phyloP scores from a whole-genome alignment of 306 rosid species.

The Ammopiptanthus mongolicus region DNA sequence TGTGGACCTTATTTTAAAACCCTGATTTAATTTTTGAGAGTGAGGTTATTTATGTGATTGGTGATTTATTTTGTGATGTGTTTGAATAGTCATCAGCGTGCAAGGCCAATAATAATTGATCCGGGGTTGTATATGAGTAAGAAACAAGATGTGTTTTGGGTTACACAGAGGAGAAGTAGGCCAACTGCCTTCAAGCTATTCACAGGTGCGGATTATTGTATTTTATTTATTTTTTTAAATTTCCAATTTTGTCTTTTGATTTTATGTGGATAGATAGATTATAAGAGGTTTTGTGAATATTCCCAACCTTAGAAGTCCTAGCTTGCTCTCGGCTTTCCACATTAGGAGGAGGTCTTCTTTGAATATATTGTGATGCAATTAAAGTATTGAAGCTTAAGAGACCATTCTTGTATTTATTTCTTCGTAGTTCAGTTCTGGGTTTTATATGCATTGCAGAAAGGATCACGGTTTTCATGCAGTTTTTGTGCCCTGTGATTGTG shows the following conservation, averaged over 20 bases:
- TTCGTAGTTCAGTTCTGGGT: not conserved
- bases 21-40: not conserved
- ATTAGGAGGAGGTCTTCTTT: not conserved
- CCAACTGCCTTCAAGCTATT: constrained; percentile 98
- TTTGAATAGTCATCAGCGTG: constrained; percentile 63
- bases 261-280: not conserved
- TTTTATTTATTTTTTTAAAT: not conserved
- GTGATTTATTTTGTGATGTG: not conserved
- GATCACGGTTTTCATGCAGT: not conserved
- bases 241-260: not conserved
- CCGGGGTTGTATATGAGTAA: constrained; percentile 90
- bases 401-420: not conserved
- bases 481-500: not conserved
- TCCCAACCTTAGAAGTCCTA: not conserved
- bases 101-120: constrained; percentile 85
- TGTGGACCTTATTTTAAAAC: too few relatives aligned
- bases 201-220: constrained; percentile 52
- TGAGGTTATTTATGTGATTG: constrained; percentile 15
- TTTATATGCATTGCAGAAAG: not conserved
- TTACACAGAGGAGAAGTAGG: constrained; percentile 87
- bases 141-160: constrained; percentile 93
- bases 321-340: not conserved
- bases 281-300: constrained; percentile 11
- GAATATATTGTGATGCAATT: not conserved
- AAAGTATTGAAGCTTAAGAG: not conserved